A percentile compares a stretch with the other conserved stretches of the same genome.
Conservation (phyloP, 352 stramenopile genomes). For the Elongisporangium undulatum region DNA sequence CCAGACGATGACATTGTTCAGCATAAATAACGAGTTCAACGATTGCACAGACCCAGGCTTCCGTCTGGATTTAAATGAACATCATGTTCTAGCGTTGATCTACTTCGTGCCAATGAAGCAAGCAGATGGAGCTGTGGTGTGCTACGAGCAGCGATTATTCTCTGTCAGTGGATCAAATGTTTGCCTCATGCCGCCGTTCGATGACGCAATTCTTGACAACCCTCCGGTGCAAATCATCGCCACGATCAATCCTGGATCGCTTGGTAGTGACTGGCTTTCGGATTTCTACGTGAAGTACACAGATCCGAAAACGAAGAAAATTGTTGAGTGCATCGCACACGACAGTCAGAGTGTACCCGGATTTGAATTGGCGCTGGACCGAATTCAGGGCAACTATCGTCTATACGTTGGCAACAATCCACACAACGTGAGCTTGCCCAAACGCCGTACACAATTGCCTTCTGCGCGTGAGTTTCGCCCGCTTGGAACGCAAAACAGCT, state of each 20-base stretch:
- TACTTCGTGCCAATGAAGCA: constrained; percentile 56
- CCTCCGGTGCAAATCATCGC: constrained; percentile 54
- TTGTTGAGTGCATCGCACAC: constrained; percentile 30
- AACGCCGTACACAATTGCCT: constrained; percentile 10
- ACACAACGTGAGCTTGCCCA: constrained; percentile 36
- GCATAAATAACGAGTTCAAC: constrained; percentile 56
- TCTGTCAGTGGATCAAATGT: constrained; percentile 18
- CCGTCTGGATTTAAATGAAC: constrained; percentile 51
- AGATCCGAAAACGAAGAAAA: constrained; percentile 34
- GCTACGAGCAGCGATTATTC: constrained; percentile 50
- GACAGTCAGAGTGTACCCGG: constrained; percentile 15
- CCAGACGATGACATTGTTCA: constrained; percentile 67
- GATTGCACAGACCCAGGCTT: constrained; percentile 64
- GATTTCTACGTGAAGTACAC: constrained; percentile 60
- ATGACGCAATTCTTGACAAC: constrained; percentile 26
- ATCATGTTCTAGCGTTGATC: constrained; percentile 52
- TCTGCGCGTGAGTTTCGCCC: constrained; percentile 14
- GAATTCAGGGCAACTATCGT: constrained; percentile 47
- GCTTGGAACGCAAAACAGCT: constrained; percentile 7
- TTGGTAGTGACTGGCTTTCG: constrained; percentile 18
- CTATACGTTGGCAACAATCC: constrained; percentile 69
- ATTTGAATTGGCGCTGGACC: constrained; percentile 20
- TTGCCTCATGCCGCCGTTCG: constrained; percentile 31
- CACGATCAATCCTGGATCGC: constrained; percentile 37
- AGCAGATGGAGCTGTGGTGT: constrained; percentile 24